A percentile compares a stretch with the other conserved stretches of the same genome.
Evolutionary conservation across 495 filamentous ascomycete genomes (phyloP).

Genomic region (Xylaria palmicola): DNA sequence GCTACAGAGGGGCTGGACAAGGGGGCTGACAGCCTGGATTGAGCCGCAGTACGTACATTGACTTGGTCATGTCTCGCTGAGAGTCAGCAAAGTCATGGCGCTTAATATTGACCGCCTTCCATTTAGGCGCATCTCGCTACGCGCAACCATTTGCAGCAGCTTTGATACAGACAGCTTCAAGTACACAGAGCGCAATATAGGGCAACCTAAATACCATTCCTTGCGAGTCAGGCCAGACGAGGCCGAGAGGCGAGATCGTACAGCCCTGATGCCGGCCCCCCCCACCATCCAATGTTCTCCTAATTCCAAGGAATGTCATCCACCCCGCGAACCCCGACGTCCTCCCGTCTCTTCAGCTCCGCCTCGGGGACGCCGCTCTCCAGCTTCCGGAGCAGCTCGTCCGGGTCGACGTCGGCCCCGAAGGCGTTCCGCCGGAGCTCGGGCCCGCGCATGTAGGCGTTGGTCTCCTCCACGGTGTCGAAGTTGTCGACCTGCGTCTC

Average conservation of each 20-base stretch:
- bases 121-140: background rate
- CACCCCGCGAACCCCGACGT: constrained; percentile 25
- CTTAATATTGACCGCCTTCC: background rate
- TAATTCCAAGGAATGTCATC: constrained; percentile 13
- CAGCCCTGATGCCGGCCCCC: background rate
- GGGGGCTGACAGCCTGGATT: background rate
- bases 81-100: background rate
- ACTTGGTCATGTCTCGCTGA: no score
- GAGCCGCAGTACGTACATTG: no score
- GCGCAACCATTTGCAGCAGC: no score
- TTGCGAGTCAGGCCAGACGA: no score
- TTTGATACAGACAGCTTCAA: no score
- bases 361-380: constrained; percentile 32
- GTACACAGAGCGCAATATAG: no score
- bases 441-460: constrained; percentile 30
- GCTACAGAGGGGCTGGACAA: background rate
- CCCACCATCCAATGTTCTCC: background rate
- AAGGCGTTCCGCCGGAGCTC: constrained; percentile 32
- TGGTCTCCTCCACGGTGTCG: constrained; percentile 36
- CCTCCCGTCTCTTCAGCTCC: constrained; percentile 31
- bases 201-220: no score
- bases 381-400: constrained; percentile 35
- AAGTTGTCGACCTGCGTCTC: constrained; percentile 50
- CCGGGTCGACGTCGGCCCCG: constrained; percentile 39
- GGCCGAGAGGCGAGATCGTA: background rate